Evolutionary conservation across 225 moss, liverwort and hornwort species (phyloP).

Genomic region (Lunularia cruciata): DNA sequence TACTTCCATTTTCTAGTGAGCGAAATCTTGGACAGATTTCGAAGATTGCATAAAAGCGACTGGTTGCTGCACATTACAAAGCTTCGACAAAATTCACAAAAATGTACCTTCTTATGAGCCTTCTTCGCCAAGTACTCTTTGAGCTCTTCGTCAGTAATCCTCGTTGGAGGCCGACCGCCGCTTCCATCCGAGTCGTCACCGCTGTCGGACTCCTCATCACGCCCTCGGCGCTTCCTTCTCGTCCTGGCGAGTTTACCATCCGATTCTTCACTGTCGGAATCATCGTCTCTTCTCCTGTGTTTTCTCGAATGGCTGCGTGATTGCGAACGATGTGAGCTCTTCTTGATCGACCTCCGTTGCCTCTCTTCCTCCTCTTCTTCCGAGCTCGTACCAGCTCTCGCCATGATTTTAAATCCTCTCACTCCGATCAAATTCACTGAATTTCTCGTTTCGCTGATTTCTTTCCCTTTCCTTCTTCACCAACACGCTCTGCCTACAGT

Average conservation of each 20-base stretch:
- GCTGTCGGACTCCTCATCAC: neutral
- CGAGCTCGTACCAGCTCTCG: neutral
- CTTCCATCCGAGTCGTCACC: slow-evolving; percentile 29
- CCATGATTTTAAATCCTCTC: neutral
- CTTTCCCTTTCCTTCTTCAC: no score
- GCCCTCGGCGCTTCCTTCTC: neutral
- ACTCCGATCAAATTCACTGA: no score
- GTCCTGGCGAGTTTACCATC: neutral
- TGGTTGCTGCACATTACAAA: neutral
- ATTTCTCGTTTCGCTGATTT: no score
- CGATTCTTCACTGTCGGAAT: slow-evolving; percentile 4
- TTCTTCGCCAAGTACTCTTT: slow-evolving; percentile 44
- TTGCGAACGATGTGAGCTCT: neutral
- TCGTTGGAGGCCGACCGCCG: slow-evolving; percentile 24
- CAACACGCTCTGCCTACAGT: no score
- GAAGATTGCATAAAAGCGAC: neutral
- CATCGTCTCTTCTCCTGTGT: slow-evolving; percentile 10
- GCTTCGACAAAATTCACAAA: neutral
- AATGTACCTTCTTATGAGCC: slow-evolving; percentile 45
- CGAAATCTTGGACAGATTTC: neutral
- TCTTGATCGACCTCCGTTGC: neutral
- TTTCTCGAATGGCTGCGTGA: neutral
- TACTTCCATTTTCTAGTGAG: neutral
- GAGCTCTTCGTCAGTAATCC: slow-evolving; percentile 43
- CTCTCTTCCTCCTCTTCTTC: slow-evolving; percentile 1